phyloP scores from a whole-genome alignment of 2,329 filamentous ascomycete species.

The Microsporum audouinii region DNA sequence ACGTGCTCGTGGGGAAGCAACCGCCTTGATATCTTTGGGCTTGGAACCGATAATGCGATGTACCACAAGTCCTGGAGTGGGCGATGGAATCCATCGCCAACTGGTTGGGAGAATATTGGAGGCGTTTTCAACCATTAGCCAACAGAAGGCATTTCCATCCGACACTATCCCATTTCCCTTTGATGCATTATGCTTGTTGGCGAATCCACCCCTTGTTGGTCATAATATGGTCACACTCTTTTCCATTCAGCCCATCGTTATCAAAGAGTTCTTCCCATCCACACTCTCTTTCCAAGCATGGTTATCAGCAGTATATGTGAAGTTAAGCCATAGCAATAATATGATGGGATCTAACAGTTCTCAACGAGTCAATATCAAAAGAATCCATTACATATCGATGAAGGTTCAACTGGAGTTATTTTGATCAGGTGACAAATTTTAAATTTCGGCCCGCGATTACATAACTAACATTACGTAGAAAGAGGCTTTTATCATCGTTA shows the following conservation, averaged over 20 bases:
- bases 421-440: too few species aligned
- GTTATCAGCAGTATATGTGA: too few species aligned
- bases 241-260: neutral
- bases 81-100: slow-evolving; percentile 9
- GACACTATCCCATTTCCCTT: neutral
- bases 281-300: neutral
- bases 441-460: too few species aligned
- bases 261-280: neutral
- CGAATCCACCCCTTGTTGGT: neutral
- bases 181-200: too few species aligned
- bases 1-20: slow-evolving; percentile 14
- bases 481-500: too few species aligned
- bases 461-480: too few species aligned
- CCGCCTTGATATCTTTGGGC: slow-evolving; percentile 18
- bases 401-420: too few species aligned
- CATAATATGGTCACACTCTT: neutral
- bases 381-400: too few species aligned
- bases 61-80: slow-evolving; percentile 13
- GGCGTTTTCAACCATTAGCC: slow-evolving; percentile 9
- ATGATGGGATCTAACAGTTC: too few species aligned
- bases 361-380: too few species aligned
- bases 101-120: slow-evolving; percentile 11
- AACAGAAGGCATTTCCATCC: too few species aligned
- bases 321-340: too few species aligned
- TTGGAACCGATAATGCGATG: slow-evolving; percentile 14